A percentile compares a stretch with the other conserved stretches of the same genome.
phyloP scores from a whole-genome alignment of 2,329 filamentous ascomycete genomes.

The Septoria linicola region DNA sequence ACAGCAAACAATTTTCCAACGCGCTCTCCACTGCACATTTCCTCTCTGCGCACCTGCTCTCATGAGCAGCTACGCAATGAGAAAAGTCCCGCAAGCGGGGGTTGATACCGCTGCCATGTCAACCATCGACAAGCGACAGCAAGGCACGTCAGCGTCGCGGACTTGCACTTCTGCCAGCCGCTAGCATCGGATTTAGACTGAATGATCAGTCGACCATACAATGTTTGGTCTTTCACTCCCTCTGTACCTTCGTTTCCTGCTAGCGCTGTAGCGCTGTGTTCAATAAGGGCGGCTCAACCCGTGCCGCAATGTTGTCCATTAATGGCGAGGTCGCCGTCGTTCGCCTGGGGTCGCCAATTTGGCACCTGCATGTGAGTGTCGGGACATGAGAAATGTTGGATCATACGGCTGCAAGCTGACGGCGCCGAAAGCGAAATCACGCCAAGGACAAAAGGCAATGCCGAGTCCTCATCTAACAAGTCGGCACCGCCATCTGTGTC shows the following conservation, averaged over 20 bases:
- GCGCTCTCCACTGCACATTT: background rate
- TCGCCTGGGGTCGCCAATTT: background rate
- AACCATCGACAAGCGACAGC: background rate
- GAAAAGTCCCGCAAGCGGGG: slow-evolving; percentile 3
- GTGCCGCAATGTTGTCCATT: background rate
- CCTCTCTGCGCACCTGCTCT: background rate
- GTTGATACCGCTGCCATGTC: background rate
- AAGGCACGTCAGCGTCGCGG: background rate
- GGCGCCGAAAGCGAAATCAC: background rate
- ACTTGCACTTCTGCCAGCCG: background rate
- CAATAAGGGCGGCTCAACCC: background rate
- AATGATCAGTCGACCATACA: background rate
- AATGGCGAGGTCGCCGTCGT: slow-evolving; percentile 2
- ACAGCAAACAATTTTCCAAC: no score
- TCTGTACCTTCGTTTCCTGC: background rate
- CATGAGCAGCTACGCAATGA: background rate
- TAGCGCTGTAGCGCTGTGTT: background rate
- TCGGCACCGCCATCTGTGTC: background rate
- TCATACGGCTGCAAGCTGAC: background rate
- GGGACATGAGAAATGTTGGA: background rate
- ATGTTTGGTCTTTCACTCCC: background rate
- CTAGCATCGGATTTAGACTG: background rate
- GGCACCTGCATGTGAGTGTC: background rate
- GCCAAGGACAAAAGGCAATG: background rate
- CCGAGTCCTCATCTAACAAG: background rate